A percentile compares a stretch with the other conserved stretches of the same genome.
phyloP scores from a whole-genome alignment of 2,329 filamentous ascomycete genomes.

The Ilyonectria mors-panacis region DNA sequence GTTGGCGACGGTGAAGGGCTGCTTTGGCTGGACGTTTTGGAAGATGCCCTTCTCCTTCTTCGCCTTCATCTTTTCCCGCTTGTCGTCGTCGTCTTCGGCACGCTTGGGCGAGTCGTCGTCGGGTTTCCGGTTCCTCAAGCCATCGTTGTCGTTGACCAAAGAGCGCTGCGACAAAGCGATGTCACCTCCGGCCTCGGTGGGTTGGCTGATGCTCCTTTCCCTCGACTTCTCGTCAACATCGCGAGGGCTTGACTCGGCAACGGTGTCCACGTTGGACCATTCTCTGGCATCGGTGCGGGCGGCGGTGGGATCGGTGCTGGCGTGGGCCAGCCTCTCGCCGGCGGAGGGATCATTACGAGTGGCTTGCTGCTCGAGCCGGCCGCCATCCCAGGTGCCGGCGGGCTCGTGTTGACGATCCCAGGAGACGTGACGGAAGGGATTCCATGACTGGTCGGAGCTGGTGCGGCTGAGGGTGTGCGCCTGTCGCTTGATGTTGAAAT shows the following conservation, averaged over 20 bases:
- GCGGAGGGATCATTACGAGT: constrained; percentile 36
- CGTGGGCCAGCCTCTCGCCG: constrained; percentile 54
- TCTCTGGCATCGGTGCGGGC: constrained; percentile 41
- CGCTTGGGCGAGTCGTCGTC: constrained; percentile 37
- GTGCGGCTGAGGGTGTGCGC: constrained; percentile 61
- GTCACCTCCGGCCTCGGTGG: constrained; percentile 40
- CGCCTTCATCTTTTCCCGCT: constrained; percentile 52
- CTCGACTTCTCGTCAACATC: constrained; percentile 42
- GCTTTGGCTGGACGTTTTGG: constrained; percentile 64
- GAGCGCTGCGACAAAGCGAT: constrained; percentile 39
- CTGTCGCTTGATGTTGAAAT: constrained; percentile 60
- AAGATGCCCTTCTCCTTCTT: constrained; percentile 61
- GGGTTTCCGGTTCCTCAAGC: constrained; percentile 52
- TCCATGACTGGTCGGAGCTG: constrained; percentile 57
- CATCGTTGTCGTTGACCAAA: constrained; percentile 40
- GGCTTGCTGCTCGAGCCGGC: constrained; percentile 51
- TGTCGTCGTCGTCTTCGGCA: constrained; percentile 45
- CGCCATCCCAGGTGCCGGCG: constrained; percentile 54
- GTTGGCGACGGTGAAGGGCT: constrained; percentile 72
- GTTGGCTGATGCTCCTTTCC: constrained; percentile 36
- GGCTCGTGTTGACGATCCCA: constrained; percentile 52
- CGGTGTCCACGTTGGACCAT: constrained; percentile 45
- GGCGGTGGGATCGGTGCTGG: constrained; percentile 51
- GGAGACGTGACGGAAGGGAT: constrained; percentile 61
- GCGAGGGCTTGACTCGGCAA: constrained; percentile 36